phyloP scores from a whole-genome alignment of 1,284 basidiomycete genomes.

The Kalmanozyma brasiliensis region DNA sequence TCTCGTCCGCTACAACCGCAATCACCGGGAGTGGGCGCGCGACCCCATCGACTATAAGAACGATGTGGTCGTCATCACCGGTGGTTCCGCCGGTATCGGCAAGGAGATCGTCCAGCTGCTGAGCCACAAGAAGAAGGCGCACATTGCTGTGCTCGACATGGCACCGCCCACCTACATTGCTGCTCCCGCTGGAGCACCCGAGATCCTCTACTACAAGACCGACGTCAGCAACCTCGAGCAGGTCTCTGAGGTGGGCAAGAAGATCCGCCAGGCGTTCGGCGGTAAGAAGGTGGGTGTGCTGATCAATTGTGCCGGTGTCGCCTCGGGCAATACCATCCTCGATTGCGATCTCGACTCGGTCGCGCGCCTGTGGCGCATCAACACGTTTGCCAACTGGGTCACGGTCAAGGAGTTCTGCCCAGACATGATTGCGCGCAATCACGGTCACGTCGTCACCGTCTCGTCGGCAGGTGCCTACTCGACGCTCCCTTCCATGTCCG shows the following conservation, averaged over 20 bases:
- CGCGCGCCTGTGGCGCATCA: slow-evolving; percentile 58
- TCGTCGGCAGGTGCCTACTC: slow-evolving; percentile 60
- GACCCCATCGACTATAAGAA: slow-evolving; percentile 59
- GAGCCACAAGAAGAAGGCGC: slow-evolving; percentile 52
- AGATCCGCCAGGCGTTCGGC: slow-evolving; percentile 46
- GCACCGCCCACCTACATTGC: slow-evolving; percentile 57
- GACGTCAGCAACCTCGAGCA: slow-evolving; percentile 60
- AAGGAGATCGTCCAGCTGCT: slow-evolving; percentile 62
- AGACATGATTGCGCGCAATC: slow-evolving; percentile 60
- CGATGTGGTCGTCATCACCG: slow-evolving; percentile 66
- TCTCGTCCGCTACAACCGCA: slow-evolving; percentile 55
- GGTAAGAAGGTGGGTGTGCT: slow-evolving; percentile 57
- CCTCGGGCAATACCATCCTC: slow-evolving; percentile 57
- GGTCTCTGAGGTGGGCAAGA: slow-evolving; percentile 51
- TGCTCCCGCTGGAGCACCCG: slow-evolving; percentile 60
- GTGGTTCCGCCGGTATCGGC: slow-evolving; percentile 65
- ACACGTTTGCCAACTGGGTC: slow-evolving; percentile 62
- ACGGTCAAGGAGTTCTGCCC: slow-evolving; percentile 64
- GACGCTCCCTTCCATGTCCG: slow-evolving; percentile 59
- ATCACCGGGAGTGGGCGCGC: slow-evolving; percentile 51
- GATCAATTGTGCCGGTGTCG: slow-evolving; percentile 66
- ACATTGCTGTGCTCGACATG: slow-evolving; percentile 65
- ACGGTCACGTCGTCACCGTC: slow-evolving; percentile 65
- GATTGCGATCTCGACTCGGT: slow-evolving; percentile 49
- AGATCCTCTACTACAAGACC: slow-evolving; percentile 64